Conservation (phyloP, 129 eudicot genomes). For the Helianthus annuus region DNA sequence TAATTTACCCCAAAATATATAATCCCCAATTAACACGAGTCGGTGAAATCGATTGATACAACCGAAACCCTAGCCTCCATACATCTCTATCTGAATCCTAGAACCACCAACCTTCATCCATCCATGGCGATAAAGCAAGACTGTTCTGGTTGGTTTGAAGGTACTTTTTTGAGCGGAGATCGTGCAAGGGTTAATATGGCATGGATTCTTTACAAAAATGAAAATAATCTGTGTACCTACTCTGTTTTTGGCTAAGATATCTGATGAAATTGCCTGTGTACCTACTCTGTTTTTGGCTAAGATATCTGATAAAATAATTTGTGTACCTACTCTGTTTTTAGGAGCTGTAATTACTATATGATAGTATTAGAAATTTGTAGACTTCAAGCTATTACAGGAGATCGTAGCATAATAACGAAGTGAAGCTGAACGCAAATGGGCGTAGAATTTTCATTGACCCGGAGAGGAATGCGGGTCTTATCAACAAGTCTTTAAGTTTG, state of each 20-base stretch:
- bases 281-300: no score
- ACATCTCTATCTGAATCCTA: no score
- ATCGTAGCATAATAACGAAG: constrained; percentile 28
- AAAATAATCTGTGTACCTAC: neutral
- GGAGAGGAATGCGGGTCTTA: constrained; percentile 52
- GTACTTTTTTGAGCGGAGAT: neutral
- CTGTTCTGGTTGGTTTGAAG: neutral
- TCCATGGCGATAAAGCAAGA: no score
- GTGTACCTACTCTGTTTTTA: constrained; percentile 27
- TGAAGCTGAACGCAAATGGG: constrained; percentile 28
- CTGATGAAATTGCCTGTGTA: constrained; percentile 38
- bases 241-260: neutral
- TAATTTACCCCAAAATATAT: no score
- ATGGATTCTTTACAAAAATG: neutral
- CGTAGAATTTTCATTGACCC: constrained; percentile 42
- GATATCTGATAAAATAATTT: no score
- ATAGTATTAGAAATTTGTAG: constrained; percentile 41
- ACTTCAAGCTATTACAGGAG: constrained; percentile 30
- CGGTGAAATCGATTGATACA: no score
- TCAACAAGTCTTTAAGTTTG: constrained; percentile 29
- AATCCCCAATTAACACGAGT: no score
- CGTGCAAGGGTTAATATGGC: neutral
- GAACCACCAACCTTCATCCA: no score
- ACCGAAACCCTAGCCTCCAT: no score
- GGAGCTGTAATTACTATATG: constrained; percentile 42